These are phyloP conservation scores for Elsinoe ampelina DNA, from an alignment of 2,329 filamentous ascomycete species.

Conservation along the genomic window DNA sequence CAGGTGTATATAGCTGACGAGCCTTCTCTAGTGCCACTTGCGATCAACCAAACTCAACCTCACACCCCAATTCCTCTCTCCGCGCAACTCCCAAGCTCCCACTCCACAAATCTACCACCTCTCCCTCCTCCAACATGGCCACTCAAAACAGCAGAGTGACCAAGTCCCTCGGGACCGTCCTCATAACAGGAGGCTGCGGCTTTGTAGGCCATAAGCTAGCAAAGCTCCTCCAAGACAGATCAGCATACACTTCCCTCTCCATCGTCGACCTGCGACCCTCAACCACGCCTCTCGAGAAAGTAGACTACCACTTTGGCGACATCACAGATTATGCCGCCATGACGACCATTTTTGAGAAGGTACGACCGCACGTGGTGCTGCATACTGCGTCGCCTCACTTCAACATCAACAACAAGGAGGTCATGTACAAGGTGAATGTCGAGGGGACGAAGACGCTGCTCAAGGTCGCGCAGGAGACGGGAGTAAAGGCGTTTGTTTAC, in stretches of 20 bases:
- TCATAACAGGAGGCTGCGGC: constrained; percentile 43
- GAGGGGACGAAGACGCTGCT: constrained; percentile 42
- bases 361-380: constrained; percentile 40
- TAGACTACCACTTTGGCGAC: constrained; percentile 42
- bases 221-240: constrained; percentile 33
- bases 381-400: constrained; percentile 42
- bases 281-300: constrained; percentile 32
- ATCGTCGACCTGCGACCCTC: constrained; percentile 40
- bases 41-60: background rate
- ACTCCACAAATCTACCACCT: background rate
- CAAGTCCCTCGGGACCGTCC: constrained; percentile 35
- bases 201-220: constrained; percentile 46
- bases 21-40: background rate
- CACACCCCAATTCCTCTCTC: background rate
- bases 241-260: constrained; percentile 36
- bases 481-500: constrained; percentile 45
- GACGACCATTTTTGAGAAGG: constrained; percentile 32
- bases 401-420: constrained; percentile 29
- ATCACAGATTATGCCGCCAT: constrained; percentile 38
- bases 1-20: background rate
- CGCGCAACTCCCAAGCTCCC: background rate
- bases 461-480: constrained; percentile 37
- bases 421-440: constrained; percentile 44
- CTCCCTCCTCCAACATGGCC: background rate
- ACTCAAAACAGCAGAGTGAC: background rate